These are phyloP conservation scores for Boletus sp. DNA, from an alignment of 1,284 basidiomycete genomes.

Conservation along the genomic window DNA sequence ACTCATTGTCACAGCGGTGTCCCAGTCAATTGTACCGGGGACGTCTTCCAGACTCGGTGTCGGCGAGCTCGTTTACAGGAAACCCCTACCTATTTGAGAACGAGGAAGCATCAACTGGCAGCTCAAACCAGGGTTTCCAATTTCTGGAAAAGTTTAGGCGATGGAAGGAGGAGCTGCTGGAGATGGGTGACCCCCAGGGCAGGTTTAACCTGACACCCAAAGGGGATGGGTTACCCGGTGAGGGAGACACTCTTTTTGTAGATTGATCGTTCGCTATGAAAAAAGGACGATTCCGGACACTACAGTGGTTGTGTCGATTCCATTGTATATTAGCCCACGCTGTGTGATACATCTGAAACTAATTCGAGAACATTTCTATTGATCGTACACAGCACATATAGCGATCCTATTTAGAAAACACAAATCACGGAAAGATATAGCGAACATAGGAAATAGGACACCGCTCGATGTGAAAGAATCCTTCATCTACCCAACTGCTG, in stretches of 20 bases:
- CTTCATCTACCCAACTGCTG: constrained; percentile 15
- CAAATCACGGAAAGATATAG: constrained; percentile 9
- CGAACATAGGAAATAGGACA: constrained; percentile 1
- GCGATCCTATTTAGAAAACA: constrained; percentile 6
- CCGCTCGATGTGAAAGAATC: not conserved
- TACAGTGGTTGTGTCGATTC: not conserved
- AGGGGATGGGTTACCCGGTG: not conserved
- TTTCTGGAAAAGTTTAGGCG: constrained; percentile 3
- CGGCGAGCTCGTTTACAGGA: not conserved
- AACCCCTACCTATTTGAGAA: constrained; percentile 6
- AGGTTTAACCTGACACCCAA: not conserved
- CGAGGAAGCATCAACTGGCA: not conserved
- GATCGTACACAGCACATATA: constrained; percentile 14
- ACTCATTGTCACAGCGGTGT: not conserved
- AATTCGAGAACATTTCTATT: constrained; percentile 3
- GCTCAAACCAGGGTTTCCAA: not conserved
- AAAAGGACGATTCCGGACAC: not conserved
- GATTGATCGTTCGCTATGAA: not conserved
- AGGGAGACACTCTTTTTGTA: constrained; percentile 6
- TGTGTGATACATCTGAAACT: constrained; percentile 3
- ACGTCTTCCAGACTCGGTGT: not conserved
- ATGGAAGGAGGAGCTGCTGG: constrained; percentile 3
- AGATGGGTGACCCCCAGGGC: not conserved
- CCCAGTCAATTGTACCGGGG: not conserved
- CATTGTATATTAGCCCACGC: not conserved